Percentiles rank a stretch among this genome's conserved stretches.
Conservation (phyloP, 768 basidiomycete genomes). For the Pisolithus microcarpus region DNA sequence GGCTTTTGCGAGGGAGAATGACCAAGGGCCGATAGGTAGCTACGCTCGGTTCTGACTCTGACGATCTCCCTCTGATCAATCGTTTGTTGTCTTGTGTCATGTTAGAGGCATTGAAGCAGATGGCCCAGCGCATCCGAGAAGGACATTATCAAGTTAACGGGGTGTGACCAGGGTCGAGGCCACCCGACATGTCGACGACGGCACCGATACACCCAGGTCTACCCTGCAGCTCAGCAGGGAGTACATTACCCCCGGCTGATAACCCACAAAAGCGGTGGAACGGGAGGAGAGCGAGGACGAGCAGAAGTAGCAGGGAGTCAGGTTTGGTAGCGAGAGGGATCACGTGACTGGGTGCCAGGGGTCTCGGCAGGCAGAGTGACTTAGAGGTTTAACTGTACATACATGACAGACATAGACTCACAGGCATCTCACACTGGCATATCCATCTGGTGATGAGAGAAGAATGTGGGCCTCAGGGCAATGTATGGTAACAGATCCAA, state of each 20-base stretch:
- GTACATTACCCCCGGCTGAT: constrained; percentile 38
- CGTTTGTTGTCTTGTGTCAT: too few species aligned
- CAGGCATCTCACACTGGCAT: too few species aligned
- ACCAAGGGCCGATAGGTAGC: constrained; percentile 63
- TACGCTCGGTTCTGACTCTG: constrained; percentile 20
- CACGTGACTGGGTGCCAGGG: too few species aligned
- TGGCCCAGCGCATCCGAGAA: constrained; percentile 35
- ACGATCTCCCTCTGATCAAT: constrained; percentile 16
- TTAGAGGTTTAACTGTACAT: too few species aligned
- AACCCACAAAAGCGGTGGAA: constrained; percentile 51
- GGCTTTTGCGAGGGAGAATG: constrained; percentile 45
- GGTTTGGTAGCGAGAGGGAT: too few species aligned
- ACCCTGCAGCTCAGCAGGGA: constrained; percentile 44
- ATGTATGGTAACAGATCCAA: too few species aligned
- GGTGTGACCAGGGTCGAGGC: constrained; percentile 10
- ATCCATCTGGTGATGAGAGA: too few species aligned
- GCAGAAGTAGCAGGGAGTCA: too few species aligned
- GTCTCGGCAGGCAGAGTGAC: too few species aligned
- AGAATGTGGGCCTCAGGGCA: too few species aligned
- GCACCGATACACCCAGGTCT: constrained; percentile 39
- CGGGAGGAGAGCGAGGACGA: too few species aligned
- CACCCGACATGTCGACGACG: constrained; percentile 30
- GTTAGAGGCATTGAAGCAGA: constrained; percentile 36
- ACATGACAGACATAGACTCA: too few species aligned
- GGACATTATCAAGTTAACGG: constrained; percentile 16